phyloP scores from a whole-genome alignment of 2,329 filamentous ascomycete genomes.

The Simplicillium aogashimaense region DNA sequence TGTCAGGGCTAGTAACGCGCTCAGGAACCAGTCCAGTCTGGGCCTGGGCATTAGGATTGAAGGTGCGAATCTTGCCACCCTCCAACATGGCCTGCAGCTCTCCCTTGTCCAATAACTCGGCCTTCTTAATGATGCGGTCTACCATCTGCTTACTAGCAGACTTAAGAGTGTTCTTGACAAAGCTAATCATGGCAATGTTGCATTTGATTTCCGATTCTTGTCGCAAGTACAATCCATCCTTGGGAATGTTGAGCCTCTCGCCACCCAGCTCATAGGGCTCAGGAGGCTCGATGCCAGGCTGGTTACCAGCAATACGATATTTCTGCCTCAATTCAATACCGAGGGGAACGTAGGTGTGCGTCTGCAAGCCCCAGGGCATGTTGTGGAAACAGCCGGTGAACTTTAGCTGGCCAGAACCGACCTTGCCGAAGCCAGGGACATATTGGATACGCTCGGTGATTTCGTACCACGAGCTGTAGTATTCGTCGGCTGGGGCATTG shows the following conservation, averaged over 20 bases:
- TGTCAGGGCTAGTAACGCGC: constrained; percentile 24
- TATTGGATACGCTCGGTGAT: constrained; percentile 61
- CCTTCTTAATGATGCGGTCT: constrained; percentile 59
- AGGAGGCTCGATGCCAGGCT: constrained; percentile 53
- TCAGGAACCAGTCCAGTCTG: constrained; percentile 6
- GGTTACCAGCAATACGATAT: constrained; percentile 59
- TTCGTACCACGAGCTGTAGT: constrained; percentile 66
- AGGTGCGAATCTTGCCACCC: constrained; percentile 50
- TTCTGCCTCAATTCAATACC: constrained; percentile 58
- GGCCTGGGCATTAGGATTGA: constrained; percentile 42
- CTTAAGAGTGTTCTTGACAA: constrained; percentile 59
- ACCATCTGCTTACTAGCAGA: constrained; percentile 58
- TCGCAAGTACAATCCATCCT: constrained; percentile 56
- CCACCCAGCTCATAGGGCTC: constrained; percentile 53
- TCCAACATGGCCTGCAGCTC: constrained; percentile 59
- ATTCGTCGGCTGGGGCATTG: constrained; percentile 59
- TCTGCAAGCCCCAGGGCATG: constrained; percentile 62
- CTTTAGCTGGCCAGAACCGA: constrained; percentile 54
- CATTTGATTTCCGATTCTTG: constrained; percentile 64
- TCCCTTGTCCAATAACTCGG: constrained; percentile 57
- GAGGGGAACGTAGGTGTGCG: constrained; percentile 60
- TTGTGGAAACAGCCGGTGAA: constrained; percentile 67
- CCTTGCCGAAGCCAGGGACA: constrained; percentile 54
- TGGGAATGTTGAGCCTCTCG: constrained; percentile 46
- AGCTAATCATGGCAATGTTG: constrained; percentile 54